Conservation (phyloP, 768 basidiomycete genomes). For the Lyophyllum atratum region DNA sequence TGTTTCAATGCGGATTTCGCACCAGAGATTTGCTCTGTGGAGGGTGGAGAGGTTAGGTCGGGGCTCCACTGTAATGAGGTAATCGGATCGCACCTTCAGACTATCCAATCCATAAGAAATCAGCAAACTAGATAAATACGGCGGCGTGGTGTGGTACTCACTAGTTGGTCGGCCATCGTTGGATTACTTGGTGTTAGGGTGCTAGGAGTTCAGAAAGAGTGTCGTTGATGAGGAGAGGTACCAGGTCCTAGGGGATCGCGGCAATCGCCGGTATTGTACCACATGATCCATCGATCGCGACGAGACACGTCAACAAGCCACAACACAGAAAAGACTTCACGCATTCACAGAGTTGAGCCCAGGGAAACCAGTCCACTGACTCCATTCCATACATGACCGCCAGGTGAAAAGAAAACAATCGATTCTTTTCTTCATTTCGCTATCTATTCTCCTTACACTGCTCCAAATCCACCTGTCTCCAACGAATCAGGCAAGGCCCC, state of each 20-base stretch:
- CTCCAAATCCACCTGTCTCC: conserved; percentile 32
- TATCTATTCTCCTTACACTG: not conserved
- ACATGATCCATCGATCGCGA: not conserved
- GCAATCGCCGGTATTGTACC: conserved; percentile 23
- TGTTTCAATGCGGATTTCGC: conserved; percentile 22
- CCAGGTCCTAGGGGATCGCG: conserved; percentile 13
- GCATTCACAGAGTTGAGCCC: too few relatives aligned
- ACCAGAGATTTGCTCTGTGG: conserved; percentile 90
- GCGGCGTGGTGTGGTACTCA: conserved; percentile 31
- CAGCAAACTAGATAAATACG: conserved; percentile 3
- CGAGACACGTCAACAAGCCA: not conserved
- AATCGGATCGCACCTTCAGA: conserved; percentile 49
- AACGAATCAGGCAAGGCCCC: conserved; percentile 40
- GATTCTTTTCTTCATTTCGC: not conserved
- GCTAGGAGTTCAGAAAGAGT: not conserved
- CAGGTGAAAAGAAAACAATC: too few relatives aligned
- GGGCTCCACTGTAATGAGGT: conserved; percentile 10
- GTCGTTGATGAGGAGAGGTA: not conserved
- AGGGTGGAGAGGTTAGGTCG: not conserved
- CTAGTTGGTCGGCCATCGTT: conserved; percentile 59
- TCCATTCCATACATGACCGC: too few relatives aligned
- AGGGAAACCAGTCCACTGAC: too few relatives aligned
- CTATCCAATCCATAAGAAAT: conserved; percentile 29
- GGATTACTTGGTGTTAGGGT: conserved; percentile 13
- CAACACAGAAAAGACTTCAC: too few relatives aligned